Percentiles rank a stretch among this genome's conserved stretches.
phyloP scores from a whole-genome alignment of 1,284 basidiomycete genomes.

The Microbotryum saponariae region DNA sequence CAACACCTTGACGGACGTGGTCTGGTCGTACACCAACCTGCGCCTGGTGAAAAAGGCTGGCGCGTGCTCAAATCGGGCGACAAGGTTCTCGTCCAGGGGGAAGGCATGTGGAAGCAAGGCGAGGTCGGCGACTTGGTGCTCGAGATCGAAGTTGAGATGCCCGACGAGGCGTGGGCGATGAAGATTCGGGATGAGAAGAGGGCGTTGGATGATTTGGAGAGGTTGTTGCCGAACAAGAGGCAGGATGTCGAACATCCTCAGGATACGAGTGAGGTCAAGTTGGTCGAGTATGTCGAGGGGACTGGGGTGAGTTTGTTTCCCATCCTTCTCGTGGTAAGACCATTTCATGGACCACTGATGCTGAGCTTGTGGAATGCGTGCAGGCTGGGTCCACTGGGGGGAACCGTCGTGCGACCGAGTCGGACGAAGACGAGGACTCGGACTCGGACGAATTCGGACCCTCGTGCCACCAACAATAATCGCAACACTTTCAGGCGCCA shows the following conservation, averaged over 20 bases:
- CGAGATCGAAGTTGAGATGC: constrained; percentile 77
- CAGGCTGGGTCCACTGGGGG: constrained; percentile 7
- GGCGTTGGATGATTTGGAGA: constrained; percentile 25
- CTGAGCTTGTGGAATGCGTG: constrained; percentile 40
- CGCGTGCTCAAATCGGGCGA: constrained; percentile 68
- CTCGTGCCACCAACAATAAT: constrained; percentile 28
- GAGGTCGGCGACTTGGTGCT: constrained; percentile 77
- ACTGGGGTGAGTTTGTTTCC: constrained; percentile 62
- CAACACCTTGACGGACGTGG: constrained; percentile 85
- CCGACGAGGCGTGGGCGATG: constrained; percentile 57
- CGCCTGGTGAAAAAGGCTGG: constrained; percentile 45
- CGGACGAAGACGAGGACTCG: constrained; percentile 5
- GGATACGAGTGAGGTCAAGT: constrained; percentile 61
- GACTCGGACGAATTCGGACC: constrained; percentile 41
- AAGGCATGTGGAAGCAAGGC: constrained; percentile 71
- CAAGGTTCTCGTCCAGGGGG: constrained; percentile 63
- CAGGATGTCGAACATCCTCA: constrained; percentile 58
- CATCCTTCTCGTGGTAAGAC: constrained; percentile 57
- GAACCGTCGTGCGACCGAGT: constrained; percentile 45
- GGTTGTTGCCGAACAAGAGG: constrained; percentile 55
- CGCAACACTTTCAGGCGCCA: too few species aligned
- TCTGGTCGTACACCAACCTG: constrained; percentile 60
- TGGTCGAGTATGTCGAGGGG: constrained; percentile 58
- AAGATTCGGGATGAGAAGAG: constrained; percentile 52
- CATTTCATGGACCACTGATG: constrained; percentile 56